Conservation (phyloP, 495 filamentous ascomycete genomes). For the Cercophora samala region DNA sequence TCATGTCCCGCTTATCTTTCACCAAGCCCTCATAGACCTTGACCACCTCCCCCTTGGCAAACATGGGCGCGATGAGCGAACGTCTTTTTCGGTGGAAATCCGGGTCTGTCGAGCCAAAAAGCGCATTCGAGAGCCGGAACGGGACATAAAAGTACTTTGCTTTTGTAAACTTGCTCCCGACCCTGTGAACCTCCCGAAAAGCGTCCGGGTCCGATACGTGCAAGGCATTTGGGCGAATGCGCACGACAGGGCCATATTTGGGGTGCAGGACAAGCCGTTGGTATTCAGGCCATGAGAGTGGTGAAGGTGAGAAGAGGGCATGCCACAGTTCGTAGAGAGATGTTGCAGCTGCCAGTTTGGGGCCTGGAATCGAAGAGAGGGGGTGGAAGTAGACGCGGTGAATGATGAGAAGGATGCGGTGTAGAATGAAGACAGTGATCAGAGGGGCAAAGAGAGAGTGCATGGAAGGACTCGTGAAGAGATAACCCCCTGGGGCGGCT, state of each 20-base stretch:
- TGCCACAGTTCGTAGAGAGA: conserved; percentile 51
- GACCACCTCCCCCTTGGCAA: not conserved
- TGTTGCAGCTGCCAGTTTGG: conserved; percentile 48
- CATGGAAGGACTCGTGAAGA: not conserved
- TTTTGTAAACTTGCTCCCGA: conserved; percentile 4
- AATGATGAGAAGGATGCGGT: conserved; percentile 18
- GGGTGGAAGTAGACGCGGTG: conserved; percentile 48
- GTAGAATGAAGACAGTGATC: not conserved
- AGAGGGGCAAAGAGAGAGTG: not conserved
- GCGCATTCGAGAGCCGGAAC: not conserved
- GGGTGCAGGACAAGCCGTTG: not conserved
- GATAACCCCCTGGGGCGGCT: not conserved
- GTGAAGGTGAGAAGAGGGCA: conserved; percentile 28
- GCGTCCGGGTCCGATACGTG: not conserved
- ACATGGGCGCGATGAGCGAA: not conserved
- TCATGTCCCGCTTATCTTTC: not conserved
- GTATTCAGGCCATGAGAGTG: not conserved
- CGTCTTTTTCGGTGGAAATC: conserved; percentile 6
- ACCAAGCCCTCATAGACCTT: not conserved
- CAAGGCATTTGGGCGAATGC: conserved; percentile 1
- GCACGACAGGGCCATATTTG: conserved; percentile 3
- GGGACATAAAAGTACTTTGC: conserved; percentile 5
- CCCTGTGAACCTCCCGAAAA: conserved; percentile 2
- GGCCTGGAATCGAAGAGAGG: conserved; percentile 48
- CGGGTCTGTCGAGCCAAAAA: not conserved